Conservation (phyloP, 768 basidiomycete species). For the Pisolithus albus region DNA sequence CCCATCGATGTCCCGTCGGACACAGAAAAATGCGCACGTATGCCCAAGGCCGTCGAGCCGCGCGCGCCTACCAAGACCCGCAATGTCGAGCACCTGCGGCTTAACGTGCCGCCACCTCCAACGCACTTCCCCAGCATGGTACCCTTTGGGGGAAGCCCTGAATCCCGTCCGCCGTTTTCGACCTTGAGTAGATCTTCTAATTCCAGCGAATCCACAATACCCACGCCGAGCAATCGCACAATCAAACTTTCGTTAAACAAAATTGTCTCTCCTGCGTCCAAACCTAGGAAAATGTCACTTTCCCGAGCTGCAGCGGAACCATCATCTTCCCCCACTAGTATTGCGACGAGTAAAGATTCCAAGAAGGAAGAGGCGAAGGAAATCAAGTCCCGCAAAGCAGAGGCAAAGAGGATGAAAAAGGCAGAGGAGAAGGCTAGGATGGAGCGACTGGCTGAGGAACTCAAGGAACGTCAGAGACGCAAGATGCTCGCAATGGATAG, state of each 20-base stretch:
- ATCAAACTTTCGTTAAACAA: slow-evolving; percentile 21
- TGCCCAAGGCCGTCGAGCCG: slow-evolving; percentile 1
- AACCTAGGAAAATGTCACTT: slow-evolving; percentile 6
- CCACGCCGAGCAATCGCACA: slow-evolving; percentile 5
- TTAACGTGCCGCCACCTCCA: slow-evolving; percentile 20
- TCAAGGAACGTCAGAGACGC: slow-evolving; percentile 35
- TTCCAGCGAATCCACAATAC: not conserved
- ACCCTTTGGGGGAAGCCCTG: slow-evolving; percentile 8
- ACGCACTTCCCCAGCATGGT: slow-evolving; percentile 13
- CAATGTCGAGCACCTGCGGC: slow-evolving; percentile 24
- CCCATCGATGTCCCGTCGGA: slow-evolving; percentile 9
- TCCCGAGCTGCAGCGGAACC: slow-evolving; percentile 3
- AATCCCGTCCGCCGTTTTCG: not conserved
- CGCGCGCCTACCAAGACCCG: slow-evolving; percentile 18
- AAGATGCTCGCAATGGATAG: slow-evolving; percentile 23
- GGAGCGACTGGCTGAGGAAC: slow-evolving; percentile 39
- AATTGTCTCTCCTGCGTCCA: slow-evolving; percentile 21
- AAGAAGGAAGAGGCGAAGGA: slow-evolving; percentile 30
- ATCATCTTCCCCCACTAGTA: slow-evolving; percentile 16
- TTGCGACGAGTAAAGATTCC: slow-evolving; percentile 4
- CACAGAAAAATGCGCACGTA: slow-evolving; percentile 16
- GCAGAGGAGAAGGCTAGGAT: slow-evolving; percentile 33
- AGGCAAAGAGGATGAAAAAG: slow-evolving; percentile 38
- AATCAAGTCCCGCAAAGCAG: slow-evolving; percentile 37
- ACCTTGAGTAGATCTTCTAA: not conserved